Percentiles rank a stretch among this genome's conserved stretches.
These are phyloP conservation scores for Eimeria mitis DNA, from an alignment of 169 alveolate genomes.

Conservation along the genomic window DNA sequence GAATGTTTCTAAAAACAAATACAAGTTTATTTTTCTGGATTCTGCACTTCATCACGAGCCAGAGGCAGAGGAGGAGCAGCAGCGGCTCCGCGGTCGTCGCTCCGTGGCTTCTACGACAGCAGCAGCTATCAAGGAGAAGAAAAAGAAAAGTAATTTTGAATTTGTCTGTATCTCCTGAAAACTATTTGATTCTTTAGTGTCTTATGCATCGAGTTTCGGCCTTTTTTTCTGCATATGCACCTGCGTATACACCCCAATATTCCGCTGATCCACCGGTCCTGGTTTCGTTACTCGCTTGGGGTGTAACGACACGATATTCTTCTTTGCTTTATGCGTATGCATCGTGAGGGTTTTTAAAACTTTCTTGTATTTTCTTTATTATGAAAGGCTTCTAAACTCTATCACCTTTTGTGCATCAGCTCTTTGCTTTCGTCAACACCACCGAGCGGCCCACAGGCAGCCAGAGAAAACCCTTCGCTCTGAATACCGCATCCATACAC, in stretches of 20 bases:
- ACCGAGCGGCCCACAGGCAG: conserved; percentile 6
- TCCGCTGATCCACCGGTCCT: conserved; percentile 57
- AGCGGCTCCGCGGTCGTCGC: conserved; percentile 58
- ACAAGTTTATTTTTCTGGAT: background rate
- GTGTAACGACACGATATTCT: background rate
- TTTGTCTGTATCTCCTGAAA: background rate
- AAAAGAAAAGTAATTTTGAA: background rate
- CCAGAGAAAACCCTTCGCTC: background rate
- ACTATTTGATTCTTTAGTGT: background rate
- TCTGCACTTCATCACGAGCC: background rate
- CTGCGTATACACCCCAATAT: background rate
- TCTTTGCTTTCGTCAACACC: background rate
- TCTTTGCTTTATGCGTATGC: background rate
- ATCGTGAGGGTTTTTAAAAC: conserved; percentile 4
- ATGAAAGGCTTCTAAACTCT: background rate
- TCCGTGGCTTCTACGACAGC: conserved; percentile 20
- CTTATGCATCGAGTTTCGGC: background rate
- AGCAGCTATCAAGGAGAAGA: background rate
- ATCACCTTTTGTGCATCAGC: background rate
- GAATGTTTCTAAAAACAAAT: background rate
- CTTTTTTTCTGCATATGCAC: background rate
- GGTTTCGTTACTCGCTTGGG: background rate
- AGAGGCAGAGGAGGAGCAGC: conserved; percentile 24
- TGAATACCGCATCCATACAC: background rate
- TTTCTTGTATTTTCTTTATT: background rate